phyloP scores from a whole-genome alignment of 78 protist genomes.

The Acrasis kona region DNA sequence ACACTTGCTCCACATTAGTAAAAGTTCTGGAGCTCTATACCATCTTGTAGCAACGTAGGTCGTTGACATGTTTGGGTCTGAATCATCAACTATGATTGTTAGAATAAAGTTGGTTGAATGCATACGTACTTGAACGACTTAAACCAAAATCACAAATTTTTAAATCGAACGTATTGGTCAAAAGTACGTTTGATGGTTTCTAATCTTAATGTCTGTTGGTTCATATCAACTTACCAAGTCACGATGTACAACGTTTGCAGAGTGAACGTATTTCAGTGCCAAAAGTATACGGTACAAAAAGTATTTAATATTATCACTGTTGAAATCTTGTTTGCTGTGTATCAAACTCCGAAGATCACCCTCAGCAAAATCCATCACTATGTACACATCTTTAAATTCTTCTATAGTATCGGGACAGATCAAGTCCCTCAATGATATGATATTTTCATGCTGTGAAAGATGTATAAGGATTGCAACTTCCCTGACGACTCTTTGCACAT shows the following conservation, averaged over 20 bases:
- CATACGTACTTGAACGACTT: no score
- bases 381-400: not conserved
- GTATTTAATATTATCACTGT: not conserved
- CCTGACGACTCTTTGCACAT: no score
- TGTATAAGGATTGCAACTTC: no score
- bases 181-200: not conserved
- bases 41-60: no score
- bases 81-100: no score
- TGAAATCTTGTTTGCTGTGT: not conserved
- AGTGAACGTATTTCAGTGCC: slow-evolving; percentile 68
- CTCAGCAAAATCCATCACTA: not conserved
- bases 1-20: slow-evolving; percentile 81
- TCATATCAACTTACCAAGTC: slow-evolving; percentile 35
- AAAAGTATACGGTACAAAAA: not conserved
- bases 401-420: not conserved
- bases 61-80: no score
- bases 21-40: slow-evolving; percentile 94
- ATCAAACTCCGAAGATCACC: not conserved
- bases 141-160: slow-evolving; percentile 1
- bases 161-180: not conserved
- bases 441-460: no score
- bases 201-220: not conserved
- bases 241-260: slow-evolving; percentile 86
- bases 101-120: no score
- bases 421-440: not conserved